Evolutionary conservation across 805 yeast genomes (phyloP), one percentile per base, ranked within the genome.

Genomic region (Lipomyces chichibuensis): DNA sequence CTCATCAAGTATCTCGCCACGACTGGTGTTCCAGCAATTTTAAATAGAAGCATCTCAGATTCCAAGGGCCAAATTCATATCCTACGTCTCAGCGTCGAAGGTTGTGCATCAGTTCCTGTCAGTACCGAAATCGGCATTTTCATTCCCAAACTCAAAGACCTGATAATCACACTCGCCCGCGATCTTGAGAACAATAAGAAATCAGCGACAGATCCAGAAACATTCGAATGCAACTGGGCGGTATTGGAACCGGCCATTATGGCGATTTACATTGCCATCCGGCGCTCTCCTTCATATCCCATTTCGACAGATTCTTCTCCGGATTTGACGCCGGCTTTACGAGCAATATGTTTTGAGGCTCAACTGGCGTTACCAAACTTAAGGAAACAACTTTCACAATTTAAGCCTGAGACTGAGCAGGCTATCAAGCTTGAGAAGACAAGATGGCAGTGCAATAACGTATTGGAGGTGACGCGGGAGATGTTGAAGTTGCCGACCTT

Each of bases 321-420:
- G n/a, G 68, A 69, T n/a, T 53, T 69, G 35, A 63, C 68, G 8
- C 71, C 71, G 13, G 70, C 63, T 7, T 55, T 69, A 27, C 32
- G 62, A 4, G 13, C 23, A 7, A 57, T 69, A n/a, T 67, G 46
- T 29, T 37, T 23, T 39, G 65, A 57, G n/a, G 67, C 71, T 11
- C 67, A 65, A 29, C n/a, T 51, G 13, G 60, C 67, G 17, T 51
- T 57, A 14, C 54, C 65, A 7, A 35, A 11, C 17, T 27, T 62
- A 20, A 61, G 71, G 25, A 62, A 56, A 27, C 35, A 33, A 20
- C 37, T 25, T 9, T 8, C 20, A 4, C 63, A 61, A 25, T 32
- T 8, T 14, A 29, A 56, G 54, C 39, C n/a, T 13, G 29, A 14
- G 57, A 8, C 35, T 29, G 57, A 53, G 3, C 49, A 32, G 23